A percentile compares a stretch with the other conserved stretches of the same genome.
Evolutionary conservation across 164 flowering plant genomes (phyloP).

Genomic region (Tetracentron sinense): DNA sequence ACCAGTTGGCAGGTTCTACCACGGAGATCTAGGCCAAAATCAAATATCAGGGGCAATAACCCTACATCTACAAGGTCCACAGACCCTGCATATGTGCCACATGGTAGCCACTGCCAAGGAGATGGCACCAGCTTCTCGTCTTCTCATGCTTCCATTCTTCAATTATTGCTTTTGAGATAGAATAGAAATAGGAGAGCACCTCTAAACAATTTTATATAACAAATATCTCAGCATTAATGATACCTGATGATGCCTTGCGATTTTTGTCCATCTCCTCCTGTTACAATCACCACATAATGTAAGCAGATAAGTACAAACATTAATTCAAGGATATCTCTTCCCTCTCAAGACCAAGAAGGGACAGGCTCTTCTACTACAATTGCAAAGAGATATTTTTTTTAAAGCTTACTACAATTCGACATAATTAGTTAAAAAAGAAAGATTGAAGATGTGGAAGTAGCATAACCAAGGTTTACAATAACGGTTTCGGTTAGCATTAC

Average conservation of each 20-base stretch:
- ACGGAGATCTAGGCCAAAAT: background rate
- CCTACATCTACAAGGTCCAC: background rate
- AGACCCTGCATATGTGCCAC: background rate
- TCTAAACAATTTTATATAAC: too few relatives aligned
- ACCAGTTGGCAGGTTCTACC: background rate
- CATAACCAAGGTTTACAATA: too few relatives aligned
- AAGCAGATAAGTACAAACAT: background rate
- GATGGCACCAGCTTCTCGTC: background rate
- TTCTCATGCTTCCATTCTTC: conserved; percentile 1
- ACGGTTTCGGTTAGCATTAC: too few relatives aligned
- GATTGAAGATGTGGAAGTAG: background rate
- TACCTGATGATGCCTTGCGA: conserved; percentile 74
- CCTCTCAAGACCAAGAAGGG: background rate
- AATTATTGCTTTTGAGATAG: background rate
- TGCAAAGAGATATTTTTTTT: too few relatives aligned
- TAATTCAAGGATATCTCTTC: too few relatives aligned
- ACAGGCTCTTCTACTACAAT: background rate
- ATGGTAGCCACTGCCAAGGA: background rate
- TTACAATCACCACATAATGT: conserved; percentile 7
- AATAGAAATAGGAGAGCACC: background rate
- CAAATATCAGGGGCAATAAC: background rate
- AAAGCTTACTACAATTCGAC: background rate
- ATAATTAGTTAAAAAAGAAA: too few relatives aligned
- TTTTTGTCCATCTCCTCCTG: conserved; percentile 96
- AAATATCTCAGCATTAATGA: conserved; percentile 1